Conservation (phyloP, 2,329 filamentous ascomycete genomes). For the Dryadomyces quercivorus region DNA sequence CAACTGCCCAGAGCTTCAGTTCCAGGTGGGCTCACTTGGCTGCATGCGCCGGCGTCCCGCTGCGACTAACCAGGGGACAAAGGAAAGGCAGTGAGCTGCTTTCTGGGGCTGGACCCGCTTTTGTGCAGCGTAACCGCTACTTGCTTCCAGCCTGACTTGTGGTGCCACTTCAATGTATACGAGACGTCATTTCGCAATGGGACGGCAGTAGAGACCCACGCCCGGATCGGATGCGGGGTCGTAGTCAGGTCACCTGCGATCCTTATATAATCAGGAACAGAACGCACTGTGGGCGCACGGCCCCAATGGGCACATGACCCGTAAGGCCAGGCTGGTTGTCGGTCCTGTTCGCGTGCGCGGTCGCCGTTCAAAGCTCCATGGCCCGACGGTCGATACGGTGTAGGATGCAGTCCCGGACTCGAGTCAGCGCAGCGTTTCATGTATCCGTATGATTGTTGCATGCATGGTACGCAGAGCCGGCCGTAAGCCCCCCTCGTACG, state of each 20-base stretch:
- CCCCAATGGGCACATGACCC: no score
- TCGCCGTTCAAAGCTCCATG: no score
- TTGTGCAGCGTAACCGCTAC: background rate
- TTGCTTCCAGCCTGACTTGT: background rate
- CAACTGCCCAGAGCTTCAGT: background rate
- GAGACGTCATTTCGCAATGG: background rate
- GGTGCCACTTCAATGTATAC: background rate
- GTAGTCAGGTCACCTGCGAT: background rate
- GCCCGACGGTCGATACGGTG: no score
- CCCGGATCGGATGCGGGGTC: background rate
- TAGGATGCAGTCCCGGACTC: no score
- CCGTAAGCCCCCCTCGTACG: no score
- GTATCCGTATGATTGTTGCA: no score
- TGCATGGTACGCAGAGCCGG: no score
- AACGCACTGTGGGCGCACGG: no score
- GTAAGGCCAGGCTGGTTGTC: background rate
- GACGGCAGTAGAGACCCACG: background rate
- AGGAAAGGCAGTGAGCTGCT: background rate
- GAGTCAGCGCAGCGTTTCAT: no score
- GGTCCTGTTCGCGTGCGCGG: no score
- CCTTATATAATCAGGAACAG: background rate
- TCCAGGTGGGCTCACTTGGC: background rate
- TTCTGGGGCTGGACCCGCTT: background rate
- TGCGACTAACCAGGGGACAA: background rate
- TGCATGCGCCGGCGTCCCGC: background rate